Evolutionary conservation across 129 eudicot species (phyloP).

Genomic region (Silybum marianum): DNA sequence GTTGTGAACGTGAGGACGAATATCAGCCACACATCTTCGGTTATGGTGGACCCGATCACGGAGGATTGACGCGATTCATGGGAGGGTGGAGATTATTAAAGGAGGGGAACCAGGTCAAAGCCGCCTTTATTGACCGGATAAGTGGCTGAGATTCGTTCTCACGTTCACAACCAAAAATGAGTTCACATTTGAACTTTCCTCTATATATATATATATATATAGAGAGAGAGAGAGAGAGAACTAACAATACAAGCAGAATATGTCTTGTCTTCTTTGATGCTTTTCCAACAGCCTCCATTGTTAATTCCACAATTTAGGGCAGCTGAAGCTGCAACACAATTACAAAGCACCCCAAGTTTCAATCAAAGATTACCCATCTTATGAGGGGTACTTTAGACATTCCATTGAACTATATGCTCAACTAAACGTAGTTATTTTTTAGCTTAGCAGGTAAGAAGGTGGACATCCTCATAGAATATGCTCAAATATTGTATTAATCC

Average conservation of each 20-base stretch:
- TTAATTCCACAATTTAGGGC: constrained; percentile 61
- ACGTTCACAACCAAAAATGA: no score
- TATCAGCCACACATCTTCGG: no score
- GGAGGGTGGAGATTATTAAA: no score
- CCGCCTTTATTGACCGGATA: no score
- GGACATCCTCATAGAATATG: not conserved
- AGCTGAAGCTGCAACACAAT: constrained; percentile 54
- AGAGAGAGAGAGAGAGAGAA: constrained; percentile 17
- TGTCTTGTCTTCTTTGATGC: constrained; percentile 49
- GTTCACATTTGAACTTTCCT: no score
- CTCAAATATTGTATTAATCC: no score
- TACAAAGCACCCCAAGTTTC: not conserved
- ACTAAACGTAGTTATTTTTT: not conserved
- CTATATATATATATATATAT: not conserved
- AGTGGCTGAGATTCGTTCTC: no score
- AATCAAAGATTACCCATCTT: not conserved
- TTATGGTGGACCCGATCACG: no score
- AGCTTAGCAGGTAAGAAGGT: not conserved
- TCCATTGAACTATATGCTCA: not conserved
- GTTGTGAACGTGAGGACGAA: no score
- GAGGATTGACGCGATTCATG: no score
- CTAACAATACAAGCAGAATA: constrained; percentile 81
- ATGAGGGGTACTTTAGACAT: not conserved
- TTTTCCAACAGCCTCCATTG: constrained; percentile 92
- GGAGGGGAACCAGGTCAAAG: no score